Base-by-base conservation (phyloP, 2,329 filamentous ascomycete species). In the Ceratocystis colombiana region DNA sequence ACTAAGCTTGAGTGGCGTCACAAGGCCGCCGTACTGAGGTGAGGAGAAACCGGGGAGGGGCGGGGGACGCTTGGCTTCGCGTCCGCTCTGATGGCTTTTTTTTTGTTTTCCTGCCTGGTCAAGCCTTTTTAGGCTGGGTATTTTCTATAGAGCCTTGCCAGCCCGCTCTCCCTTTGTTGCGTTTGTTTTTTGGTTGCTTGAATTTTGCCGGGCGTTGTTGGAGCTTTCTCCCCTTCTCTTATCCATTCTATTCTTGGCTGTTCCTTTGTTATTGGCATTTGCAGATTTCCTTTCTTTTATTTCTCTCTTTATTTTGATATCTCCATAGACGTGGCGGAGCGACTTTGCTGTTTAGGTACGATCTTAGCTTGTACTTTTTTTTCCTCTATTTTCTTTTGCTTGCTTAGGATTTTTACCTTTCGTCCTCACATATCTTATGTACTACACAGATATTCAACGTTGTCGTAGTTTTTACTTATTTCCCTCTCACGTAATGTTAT, bases 21-120 rank as follows among this genome's bases (percentile, higher is more conserved):
- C 77, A 55, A 76, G 75, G 71, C 80, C 80, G 64, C 80, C 80
- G 20, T 82, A 82, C 70, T 82, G 73, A 71, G 20, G 12, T 1
- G 61, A 33, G n/a, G 33, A 46, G 41, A 73, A 71, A n/a, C n/a
- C 3, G 61, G 33, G n/a, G 33, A 46, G 28, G 22, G 61, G 28
- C 10, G 17, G 5, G 45, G 12, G 62, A 25, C n/a, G 10, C 3
- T 44, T 10, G 30, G 44, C 28, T 3, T 17, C 10, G 37, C 12
- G 10, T 41, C 8, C 33, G 37, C 37, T 41, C 37, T 41, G 37
- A 22, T 61, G 12, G 25, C 33, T 45, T 41, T 41, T 53, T 25
- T 25, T 53, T 15, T 28, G 8, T 55, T 41, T 15, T 41, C 10
- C 37, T 41, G 2, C 1, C 10, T 41, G 37, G 37, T 5, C 10